Conservation (phyloP, 139 green algal genomes). For the Astrephomene gubernaculifera region DNA sequence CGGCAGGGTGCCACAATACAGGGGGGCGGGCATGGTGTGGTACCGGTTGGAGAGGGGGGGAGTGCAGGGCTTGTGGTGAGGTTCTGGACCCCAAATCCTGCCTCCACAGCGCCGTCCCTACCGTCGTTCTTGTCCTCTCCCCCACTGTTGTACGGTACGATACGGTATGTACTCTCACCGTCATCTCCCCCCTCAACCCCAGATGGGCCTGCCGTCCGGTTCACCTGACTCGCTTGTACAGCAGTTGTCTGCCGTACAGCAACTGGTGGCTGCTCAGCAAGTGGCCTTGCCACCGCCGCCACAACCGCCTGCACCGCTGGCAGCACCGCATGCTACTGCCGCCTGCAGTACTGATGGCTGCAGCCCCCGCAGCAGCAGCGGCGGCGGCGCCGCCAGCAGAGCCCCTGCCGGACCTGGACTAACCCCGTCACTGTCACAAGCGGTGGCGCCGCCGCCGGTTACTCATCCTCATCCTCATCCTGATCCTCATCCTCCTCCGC, state of each 20-base stretch:
- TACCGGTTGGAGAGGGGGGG: no score
- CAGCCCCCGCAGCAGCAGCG: background rate
- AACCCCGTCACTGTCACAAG: no score
- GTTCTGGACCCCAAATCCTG: no score
- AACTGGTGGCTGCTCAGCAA: background rate
- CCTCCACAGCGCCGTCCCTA: no score
- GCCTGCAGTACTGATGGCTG: background rate
- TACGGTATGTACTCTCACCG: no score
- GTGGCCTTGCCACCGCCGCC: background rate
- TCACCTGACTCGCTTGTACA: background rate
- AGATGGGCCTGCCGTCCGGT: constrained; percentile 8
- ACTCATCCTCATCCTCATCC: background rate
- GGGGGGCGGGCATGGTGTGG: no score
- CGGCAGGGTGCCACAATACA: no score
- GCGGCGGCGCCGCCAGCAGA: background rate
- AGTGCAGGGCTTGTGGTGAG: no score
- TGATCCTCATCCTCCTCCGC: background rate
- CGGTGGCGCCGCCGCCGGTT: background rate
- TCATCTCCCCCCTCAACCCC: background rate
- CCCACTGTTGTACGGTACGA: no score
- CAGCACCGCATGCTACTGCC: no score
- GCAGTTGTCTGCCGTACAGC: constrained; percentile 7
- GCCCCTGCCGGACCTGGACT: background rate
- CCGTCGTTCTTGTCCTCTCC: no score
- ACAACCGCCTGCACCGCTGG: background rate